Evolutionary conservation across 108 stramenopile species (phyloP), one percentile per base, ranked within the genome.

Genomic region (Cyclotella choctawhatcheeana): DNA sequence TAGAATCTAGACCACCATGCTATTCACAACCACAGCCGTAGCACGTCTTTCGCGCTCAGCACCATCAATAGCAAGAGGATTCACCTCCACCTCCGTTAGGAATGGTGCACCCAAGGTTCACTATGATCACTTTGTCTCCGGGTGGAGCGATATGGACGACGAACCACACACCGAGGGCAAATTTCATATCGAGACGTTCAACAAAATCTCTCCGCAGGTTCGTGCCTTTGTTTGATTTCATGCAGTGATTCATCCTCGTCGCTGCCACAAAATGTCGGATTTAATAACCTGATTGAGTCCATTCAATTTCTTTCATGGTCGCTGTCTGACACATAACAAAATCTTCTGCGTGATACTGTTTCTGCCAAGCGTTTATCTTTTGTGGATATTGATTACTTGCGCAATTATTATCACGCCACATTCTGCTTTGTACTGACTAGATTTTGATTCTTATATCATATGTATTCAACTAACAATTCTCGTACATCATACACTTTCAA

Each of bases 131-230:
- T 67, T 67, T 25, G 31, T 32, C 18, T 50, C 47, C 29, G 65
- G 65, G 0, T 67, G 65, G 65, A 21, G 35, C 20, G 50, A 67
- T n/a, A n/a, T n/a, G 14, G 35, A 32, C 53, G 45, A 47, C 16
- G 65, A 51, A 22, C 20, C 32, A 12, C 18, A 50, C 2, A 50
- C 45, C 0, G 21, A 67, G 51, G 94, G 92, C 13, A 93, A 91
- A 73, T 94, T 87, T 71, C 88, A 89, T 72, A 92, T 97, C 86
- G 81, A 93, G 55, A 94, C 93, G 18, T 95, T 91, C 76, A 97
- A 97, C 77, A 93, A 92, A 76, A 95, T 97, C 78, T 89, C 88
- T 34, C 86, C 89, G 13, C 61, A 82, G 35, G 94, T 67, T 4
- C 43, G 65, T 31, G 3, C 10, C 10, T 64, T 20, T 4, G n/a